Evolutionary conservation across 768 basidiomycete species (phyloP), one percentile per base, ranked within the genome.

Genomic region (Cystobasidiopsis lactophilus): DNA sequence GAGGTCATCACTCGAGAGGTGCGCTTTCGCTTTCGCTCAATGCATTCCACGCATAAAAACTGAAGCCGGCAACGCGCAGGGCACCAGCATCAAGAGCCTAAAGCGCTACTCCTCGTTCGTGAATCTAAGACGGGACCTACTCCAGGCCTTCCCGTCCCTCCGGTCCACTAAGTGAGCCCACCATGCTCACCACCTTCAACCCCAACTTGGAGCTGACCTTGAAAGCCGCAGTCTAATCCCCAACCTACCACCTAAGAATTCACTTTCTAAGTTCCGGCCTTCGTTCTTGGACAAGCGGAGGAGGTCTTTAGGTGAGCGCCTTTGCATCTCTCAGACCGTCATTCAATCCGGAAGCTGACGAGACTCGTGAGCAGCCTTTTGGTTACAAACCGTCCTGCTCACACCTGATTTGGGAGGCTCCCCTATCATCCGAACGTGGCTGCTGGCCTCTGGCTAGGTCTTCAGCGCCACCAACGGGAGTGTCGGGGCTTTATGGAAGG

Each of bases 61-160:
- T n/a, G n/a, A n/a, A n/a, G 9, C 10, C 27, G 41, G 19, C 23
- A 19, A 18, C 13, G 11, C 9, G 18, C 54, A 63, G 60, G 56
- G 57, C 1, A 54, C 59, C 1, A 37, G 37, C 1, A 54, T 63
- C 16, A 39, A 46, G 3, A 46, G 41, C 0, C 56, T 60, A 24
- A 59, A 60, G 33, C 57, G 62, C 3, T 63, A 63, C 47, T 62
- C 60, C 7, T 55, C 62, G 0, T 63, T 63, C 35, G 61, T 60
- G 13, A 40, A 48, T 2, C 53, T 63, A 0, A 55, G 61, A 0
- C 39, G 50, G 18, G 58, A 58, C n/a, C 55, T 63, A 3, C n/a
- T 55, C 4, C 16, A 9, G 9, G 39, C 54, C 14, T 53, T 50
- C 24, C 60, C 62, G n/a, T n/a, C n/a, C n/a, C n/a, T n/a, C n/a